phyloP scores from a whole-genome alignment of 2,329 filamentous ascomycete species.

The Tricladium varicosporioides region DNA sequence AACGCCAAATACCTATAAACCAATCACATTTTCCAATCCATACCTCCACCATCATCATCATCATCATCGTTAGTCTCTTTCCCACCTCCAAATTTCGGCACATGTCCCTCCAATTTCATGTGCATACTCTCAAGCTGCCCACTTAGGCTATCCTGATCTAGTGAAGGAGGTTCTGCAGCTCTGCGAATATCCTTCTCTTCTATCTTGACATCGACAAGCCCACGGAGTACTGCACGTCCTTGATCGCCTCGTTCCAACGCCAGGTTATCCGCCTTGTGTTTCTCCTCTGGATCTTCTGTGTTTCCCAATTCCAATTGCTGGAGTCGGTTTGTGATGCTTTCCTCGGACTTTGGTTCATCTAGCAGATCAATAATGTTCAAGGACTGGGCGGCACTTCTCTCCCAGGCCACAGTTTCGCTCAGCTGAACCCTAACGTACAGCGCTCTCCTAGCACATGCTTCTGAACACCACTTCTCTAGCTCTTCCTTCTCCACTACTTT shows the following conservation, averaged over 20 bases:
- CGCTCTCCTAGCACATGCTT: conserved; percentile 73
- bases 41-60: conserved; percentile 25
- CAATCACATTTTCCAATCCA: conserved; percentile 28
- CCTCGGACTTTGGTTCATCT: conserved; percentile 59
- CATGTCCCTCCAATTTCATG: conserved; percentile 33
- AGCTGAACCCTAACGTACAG: conserved; percentile 89
- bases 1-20: conserved; percentile 8
- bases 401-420: conserved; percentile 80
- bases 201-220: conserved; percentile 46
- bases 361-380: conserved; percentile 54
- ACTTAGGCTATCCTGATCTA: conserved; percentile 35
- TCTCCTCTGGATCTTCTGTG: conserved; percentile 37
- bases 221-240: conserved; percentile 23
- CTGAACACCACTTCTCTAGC: conserved; percentile 84
- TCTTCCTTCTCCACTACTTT: conserved; percentile 69
- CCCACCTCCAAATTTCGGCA: conserved; percentile 25
- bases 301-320: conserved; percentile 45
- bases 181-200: conserved; percentile 49
- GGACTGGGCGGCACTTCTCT: conserved; percentile 49
- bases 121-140: conserved; percentile 31
- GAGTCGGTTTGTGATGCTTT: conserved; percentile 27
- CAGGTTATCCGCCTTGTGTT: conserved; percentile 42
- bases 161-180: conserved; percentile 39
- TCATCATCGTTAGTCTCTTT: conserved; percentile 18
- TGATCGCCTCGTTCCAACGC: conserved; percentile 49